Conservation (phyloP, 306 rosid species). For the Dryas octopetala region DNA sequence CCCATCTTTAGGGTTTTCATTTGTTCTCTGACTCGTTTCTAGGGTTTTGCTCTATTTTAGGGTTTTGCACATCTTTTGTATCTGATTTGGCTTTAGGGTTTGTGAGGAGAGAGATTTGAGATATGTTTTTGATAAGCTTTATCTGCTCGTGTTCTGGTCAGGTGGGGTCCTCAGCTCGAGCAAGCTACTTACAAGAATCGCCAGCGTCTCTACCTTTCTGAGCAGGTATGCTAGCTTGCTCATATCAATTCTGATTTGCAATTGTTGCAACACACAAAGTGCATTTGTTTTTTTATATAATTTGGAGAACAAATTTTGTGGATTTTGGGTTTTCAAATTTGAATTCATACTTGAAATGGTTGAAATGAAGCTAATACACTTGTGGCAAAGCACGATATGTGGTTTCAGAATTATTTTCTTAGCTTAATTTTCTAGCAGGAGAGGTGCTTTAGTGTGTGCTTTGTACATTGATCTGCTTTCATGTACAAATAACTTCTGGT, state of each 20-base stretch:
- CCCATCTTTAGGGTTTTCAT: conserved; percentile 21
- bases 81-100: conserved; percentile 10
- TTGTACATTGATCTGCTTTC: too few relatives aligned
- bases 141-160: conserved; percentile 20
- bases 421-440: too few relatives aligned
- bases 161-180: conserved; percentile 93
- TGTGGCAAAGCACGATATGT: not conserved
- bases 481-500: not conserved
- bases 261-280: not conserved
- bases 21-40: not conserved
- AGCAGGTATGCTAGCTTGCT: conserved; percentile 50
- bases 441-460: too few relatives aligned
- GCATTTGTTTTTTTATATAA: not conserved
- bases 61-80: not conserved
- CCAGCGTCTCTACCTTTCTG: conserved; percentile 87
- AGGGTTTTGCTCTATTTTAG: not conserved
- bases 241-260: not conserved
- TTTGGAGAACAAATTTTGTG: not conserved
- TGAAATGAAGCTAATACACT: not conserved
- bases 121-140: not conserved
- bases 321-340: not conserved
- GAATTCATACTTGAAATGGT: not conserved
- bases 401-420: too few relatives aligned
- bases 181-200: conserved; percentile 82
- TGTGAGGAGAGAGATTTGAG: not conserved